Base-by-base conservation (phyloP, 1,284 basidiomycete species). In the Porogramme epimiltina region DNA sequence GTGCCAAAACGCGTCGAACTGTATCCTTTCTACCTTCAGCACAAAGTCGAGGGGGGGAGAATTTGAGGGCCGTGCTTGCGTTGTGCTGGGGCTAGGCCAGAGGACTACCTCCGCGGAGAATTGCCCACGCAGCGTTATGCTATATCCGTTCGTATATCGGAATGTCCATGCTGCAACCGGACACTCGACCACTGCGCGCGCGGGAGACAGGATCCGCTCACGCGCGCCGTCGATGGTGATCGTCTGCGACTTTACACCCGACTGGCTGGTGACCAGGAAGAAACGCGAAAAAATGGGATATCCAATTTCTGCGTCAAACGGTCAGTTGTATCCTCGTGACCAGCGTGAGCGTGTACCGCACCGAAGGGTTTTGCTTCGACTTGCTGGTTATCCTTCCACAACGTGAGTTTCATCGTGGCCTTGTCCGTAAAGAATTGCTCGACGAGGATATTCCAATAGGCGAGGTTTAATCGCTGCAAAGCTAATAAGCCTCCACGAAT, bases 321-420 rank as follows among this genome's bases (percentile, higher is more conserved):
- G 40, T 52, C 33, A 56, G 20, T 3, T 3, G 19, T 40, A 33
- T 49, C 24, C 26, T 37, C n/a, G 22, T 19, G 19, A 31, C n/a
- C 28, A n/a, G n/a, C n/a, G 25, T 18, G 20, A 4, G 26, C 39
- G 4, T 15, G 16, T 11, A 40, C 33, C 84, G 51, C 51, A 91
- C 89, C 87, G 62, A 91, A 91, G 18, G 84, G 83, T 63, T 90
- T 91, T 26, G 88, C 87, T 64, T 91, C 89, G 34, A 76, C 78
- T 58, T 75, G 77, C 62, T 84, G 80, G 61, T 85, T 89, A 66
- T 90, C 88, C 65, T 88, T 89, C 89, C 89, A 91, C 22, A 91
- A 68, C 6, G 87, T 90, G 57, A 91, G 76, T 66, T 85, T 87
- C 77, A 90, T 80, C 41, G 79, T 68, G 16, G 87, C 82, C 53